phyloP scores from a whole-genome alignment of 2,329 filamentous ascomycete genomes.

The Rosellinia necatrix region DNA sequence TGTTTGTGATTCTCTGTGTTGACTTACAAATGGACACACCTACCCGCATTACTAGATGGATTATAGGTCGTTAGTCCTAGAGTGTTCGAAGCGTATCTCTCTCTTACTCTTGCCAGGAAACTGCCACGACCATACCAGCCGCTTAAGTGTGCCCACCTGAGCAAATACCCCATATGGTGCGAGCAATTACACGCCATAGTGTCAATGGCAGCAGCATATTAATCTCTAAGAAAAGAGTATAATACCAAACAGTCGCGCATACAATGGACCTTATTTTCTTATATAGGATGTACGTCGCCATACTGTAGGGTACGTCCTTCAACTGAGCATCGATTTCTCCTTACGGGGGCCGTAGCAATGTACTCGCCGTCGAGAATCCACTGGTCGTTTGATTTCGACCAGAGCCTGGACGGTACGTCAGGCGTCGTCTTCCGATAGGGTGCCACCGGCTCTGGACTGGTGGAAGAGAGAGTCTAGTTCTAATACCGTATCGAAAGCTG shows the following conservation, averaged over 20 bases:
- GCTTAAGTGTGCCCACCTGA: slow-evolving; percentile 1
- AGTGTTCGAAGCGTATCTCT: not conserved
- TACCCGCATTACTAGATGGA: not conserved
- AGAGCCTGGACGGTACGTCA: slow-evolving; percentile 4
- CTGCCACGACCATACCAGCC: slow-evolving; percentile 1
- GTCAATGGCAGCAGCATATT: not conserved
- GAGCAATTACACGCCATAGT: slow-evolving; percentile 3
- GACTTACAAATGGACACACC: not conserved
- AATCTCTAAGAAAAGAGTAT: not conserved
- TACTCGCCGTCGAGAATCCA: slow-evolving; percentile 6
- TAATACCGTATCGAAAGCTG: slow-evolving; percentile 4
- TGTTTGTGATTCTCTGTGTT: not conserved
- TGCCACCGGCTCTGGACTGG: not conserved
- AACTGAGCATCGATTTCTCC: not conserved
- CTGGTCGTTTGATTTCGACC: not conserved
- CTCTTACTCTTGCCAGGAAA: slow-evolving; percentile 1
- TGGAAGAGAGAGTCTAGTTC: not conserved
- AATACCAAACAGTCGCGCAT: not conserved
- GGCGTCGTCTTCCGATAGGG: not conserved
- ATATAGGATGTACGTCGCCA: not conserved
- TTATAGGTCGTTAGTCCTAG: not conserved
- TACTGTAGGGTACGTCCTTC: slow-evolving; percentile 1
- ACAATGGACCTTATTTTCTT: not conserved
- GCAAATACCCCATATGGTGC: slow-evolving; percentile 3
- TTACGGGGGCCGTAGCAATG: not conserved